Conservation (phyloP, 2,329 filamentous ascomycete genomes). For the Trichoderma oligosporum region DNA sequence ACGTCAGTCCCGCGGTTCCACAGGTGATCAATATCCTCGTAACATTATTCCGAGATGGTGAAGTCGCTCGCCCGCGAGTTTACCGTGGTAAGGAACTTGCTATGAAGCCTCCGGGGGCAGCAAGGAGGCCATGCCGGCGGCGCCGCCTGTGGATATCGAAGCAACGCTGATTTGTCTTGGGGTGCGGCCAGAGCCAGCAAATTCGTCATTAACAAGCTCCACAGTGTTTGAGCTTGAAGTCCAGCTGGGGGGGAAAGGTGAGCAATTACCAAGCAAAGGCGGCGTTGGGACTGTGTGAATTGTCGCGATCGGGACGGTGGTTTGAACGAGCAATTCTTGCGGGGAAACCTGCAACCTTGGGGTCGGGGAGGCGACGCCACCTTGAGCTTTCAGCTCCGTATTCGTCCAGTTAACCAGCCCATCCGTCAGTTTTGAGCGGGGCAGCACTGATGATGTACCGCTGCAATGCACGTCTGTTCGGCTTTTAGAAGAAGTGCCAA, state of each 20-base stretch:
- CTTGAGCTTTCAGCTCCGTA: conserved; percentile 11
- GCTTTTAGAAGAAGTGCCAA: neutral
- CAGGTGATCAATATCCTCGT: conserved; percentile 12
- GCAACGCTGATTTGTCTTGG: conserved; percentile 13
- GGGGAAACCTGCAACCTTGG: conserved; percentile 19
- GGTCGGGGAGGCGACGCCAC: conserved; percentile 18
- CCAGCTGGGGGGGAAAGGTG: neutral
- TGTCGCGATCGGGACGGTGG: conserved; percentile 22
- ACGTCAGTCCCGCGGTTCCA: conserved; percentile 16
- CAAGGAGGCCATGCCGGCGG: conserved; percentile 19
- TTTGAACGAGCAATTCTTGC: conserved; percentile 13
- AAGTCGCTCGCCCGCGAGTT: conserved; percentile 26
- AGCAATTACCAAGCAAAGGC: neutral
- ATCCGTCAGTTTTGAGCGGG: conserved; percentile 12
- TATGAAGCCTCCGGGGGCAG: conserved; percentile 11
- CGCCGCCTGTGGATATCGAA: conserved; percentile 14
- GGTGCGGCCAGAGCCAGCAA: neutral
- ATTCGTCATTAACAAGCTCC: conserved; percentile 8
- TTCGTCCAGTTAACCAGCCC: conserved; percentile 4
- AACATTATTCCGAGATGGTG: conserved; percentile 19
- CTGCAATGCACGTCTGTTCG: conserved; percentile 19
- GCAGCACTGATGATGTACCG: conserved; percentile 15
- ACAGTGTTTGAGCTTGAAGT: conserved; percentile 15
- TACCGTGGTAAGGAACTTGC: conserved; percentile 27
- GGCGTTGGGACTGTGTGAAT: conserved; percentile 19